Evolutionary conservation across 306 rosid genomes (phyloP), one percentile per base, ranked within the genome.

Genomic region (Castanopsis chinensis): DNA sequence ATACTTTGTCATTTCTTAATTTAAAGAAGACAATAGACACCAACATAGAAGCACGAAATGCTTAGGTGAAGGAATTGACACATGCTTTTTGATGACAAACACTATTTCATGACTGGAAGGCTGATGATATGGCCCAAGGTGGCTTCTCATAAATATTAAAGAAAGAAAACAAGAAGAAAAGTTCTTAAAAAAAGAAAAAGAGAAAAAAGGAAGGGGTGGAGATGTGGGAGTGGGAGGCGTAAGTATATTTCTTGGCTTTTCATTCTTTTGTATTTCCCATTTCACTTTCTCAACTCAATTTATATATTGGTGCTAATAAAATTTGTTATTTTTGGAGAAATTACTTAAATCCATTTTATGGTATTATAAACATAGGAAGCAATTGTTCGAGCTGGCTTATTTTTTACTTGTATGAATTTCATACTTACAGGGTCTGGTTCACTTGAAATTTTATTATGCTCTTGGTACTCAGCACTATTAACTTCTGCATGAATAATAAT

Each of bases 371-470:
- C 68, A 23, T 23, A 1, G 27, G 77, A 52, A 72, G 70, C 59
- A 67, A 56, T 41, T 80, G 20, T 75, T 27, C 30, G 37, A 23
- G 23, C 70, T 14, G 55, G 33, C 25, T 49, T 59, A 65, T 82
- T 32, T 49, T 70, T 19, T 57, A 60, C 41, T 1, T 6, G 32
- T 23, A 18, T 61, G 58, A 68, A 20, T 52, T 32, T 51, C 7
- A 49, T 64, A 27, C 45, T 56, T 20, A 17, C 27, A 20, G 45
- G 45, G 43, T 52, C 49, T 18, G 15, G 54, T 28, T 78, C 37
- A 49, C 69, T 51, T 20, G 18, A 58, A 69, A 59, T 58, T 13
- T 58, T 11, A 67, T 53, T 28, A 21, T 33, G 76, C 80, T 67
- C 35, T 28, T 59, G 11, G 14, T 54, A 59, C 75, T 52, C 53